Evolutionary conservation across 768 basidiomycete species (phyloP), one percentile per base, ranked within the genome.

Genomic region (Mycena alexandri): DNA sequence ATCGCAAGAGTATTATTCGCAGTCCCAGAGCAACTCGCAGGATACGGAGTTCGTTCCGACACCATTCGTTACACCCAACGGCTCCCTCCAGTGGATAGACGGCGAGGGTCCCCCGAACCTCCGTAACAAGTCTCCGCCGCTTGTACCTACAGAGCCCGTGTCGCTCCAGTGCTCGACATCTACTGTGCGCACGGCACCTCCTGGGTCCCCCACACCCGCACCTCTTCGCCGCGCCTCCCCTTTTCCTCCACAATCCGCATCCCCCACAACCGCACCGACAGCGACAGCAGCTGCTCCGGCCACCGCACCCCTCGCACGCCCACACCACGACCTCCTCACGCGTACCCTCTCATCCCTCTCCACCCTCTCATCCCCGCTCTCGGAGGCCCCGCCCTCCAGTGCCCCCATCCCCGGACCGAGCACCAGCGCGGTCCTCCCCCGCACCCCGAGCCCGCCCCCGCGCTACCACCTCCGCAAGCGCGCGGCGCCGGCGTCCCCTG

Each of bases 51-150:
- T 81, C 59, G 76, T 88, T 61, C 79, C 82, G 48, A 87, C 89
- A 0, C 88, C 90, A 13, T 61, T 84, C 34, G 79, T 85, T 36
- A 87, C 88, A 10, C 87, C 88, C 5, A 85, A 85, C 59, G 86
- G 86, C 41, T 87, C 87, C n/a, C 73, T 84, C 16, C 81, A 82
- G 60, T 86, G 83, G 82, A 33, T 50, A 42, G 56, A 22, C 64
- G 64, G 53, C 52, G 34, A 56, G 8, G 41, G 21, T 11, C 48
- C 29, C 29, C 29, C 59, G 29, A 24, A 36, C 24, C 4, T 33
- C 38, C 38, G 38, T 14, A 38, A 38, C 8, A 19, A 25, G 12
- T 64, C 63, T 10, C 60, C 65, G 4, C 59, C 66, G 3, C 60
- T 56, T 22, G 60, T 58, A 6, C 66, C 67, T 9, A 68, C 61